Base-by-base conservation (phyloP, 345 rosid genomes). In the Populus deltoides region DNA sequence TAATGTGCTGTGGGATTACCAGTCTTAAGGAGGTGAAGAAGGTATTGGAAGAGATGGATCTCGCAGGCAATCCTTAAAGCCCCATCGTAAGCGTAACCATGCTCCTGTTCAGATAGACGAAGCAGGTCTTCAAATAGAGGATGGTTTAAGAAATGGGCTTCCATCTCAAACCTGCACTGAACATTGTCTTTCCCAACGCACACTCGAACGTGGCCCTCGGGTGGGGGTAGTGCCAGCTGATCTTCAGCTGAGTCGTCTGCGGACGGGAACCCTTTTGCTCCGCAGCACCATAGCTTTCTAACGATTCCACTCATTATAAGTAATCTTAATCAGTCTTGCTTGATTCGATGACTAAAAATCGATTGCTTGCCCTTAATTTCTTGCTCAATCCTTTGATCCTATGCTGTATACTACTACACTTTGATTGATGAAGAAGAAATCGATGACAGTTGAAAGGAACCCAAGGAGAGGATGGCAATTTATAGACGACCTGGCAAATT, bases 61-160 rank as follows among this genome's bases (percentile, higher is more conserved):
- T 90, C 90, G 29, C 87, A 85, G 24, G 85, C 87, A 41, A 88
- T 85, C 83, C 89, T 78, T 31, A 88, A 79, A 1, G 90, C 89
- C 8, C 92, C 90, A 0, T 78, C 84, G 49, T 88, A 90, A 3
- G 90, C 85, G 66, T 66, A 80, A 66, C 90, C 92, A n/a, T 84
- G 83, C 69, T 90, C 90, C 67, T 88, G 88, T 18, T 79, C 83
- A 8, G 89, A 88, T 43, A 83, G 43, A 9, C 80, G 81, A 53
- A 88, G 82, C 73, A 90, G 63, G 71, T 83, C 82, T 41, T 85
- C 78, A 47, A 90, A 84, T 69, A 88, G 80, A 25, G 89, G 90
- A 73, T 90, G 93, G 84, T 88, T 88, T 18, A 87, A 81, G 78
- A 74, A 82, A 75, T 79, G 63, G 38, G 85, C 91, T 41, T 87